Evolutionary conservation across 495 filamentous ascomycete species (phyloP), one percentile per base, ranked within the genome.

Genomic region (Hypoxylon crocopeplum): DNA sequence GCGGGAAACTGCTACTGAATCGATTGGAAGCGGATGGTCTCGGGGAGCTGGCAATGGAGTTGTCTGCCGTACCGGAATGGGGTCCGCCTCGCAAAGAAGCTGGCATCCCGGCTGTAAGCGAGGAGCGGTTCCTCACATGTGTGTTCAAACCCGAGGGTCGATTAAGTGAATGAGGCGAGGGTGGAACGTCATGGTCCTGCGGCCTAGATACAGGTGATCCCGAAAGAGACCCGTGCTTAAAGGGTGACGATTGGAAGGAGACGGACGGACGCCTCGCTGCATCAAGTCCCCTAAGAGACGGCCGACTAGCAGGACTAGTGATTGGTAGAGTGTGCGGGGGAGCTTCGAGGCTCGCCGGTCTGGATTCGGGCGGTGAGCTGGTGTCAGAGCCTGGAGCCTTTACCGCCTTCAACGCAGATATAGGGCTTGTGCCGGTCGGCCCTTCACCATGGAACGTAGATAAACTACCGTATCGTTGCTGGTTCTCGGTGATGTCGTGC

Each of bases 191-290:
- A 36, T 67, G 66, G 16, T 77, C 71, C 2, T 71, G 73, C 4
- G 59, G 36, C 25, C 76, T 69, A 11, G 60, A 62, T 15, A 69
- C 83, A 6, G 94, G 94, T 7, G 93, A 98, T n/a, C 89, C 89
- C 12, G 92, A 95, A 13, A 98, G 80, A 15, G 93, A 92, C 7
- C 92, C 91, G 5, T 93, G 91, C 75, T 98, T 98, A 75, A 98
- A 98, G 1, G 93, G 77, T 5, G 69, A 71, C 16, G 88, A 63
- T 67, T 92, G 89, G 68, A 97, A 96, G 1, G 93, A 96, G 12
- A 96, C 83, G 0, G 93, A 98, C 7, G 90, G 84, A n/a, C 93
- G 86, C 58, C 78, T 59, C 47, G 50, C 37, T 11, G 67, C 69
- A 50, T 80, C 70, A 25, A 62, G 25, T 40, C 59, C 53, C 45